Evolutionary conservation across 1,139 yeast species (phyloP), one percentile per base, ranked within the genome.

Genomic region (Candida dubliniensis): DNA sequence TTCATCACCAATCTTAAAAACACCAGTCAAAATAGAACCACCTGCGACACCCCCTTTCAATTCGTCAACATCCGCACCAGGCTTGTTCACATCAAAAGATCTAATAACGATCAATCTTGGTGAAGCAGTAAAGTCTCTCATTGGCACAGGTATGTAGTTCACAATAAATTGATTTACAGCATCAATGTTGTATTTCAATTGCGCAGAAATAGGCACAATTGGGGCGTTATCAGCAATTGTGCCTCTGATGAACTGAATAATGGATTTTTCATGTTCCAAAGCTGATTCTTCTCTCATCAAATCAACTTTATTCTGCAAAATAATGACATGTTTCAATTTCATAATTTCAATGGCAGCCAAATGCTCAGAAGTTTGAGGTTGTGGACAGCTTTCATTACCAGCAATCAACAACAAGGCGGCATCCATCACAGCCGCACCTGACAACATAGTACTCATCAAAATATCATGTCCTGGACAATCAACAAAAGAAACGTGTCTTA

Each of bases 381-480:
- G 99, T 51, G 99, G 99, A 76, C 99, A 95, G 47, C 96, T 83
- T 78, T 95, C 99, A 67, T 95, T 95, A 69, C 98, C 99, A 34
- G 99, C 99, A 66, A 95, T 85, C 56, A 95, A 79, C 61, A 95
- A 76, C 51, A 95, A 76, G 11, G 99, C 99, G 47, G 99, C 99
- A 70, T 95, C 99, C 99, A 95, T 95, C 56, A 95, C 99, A 12
- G 99, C 99, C 34, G 99, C 99, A 66, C 99, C 99, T 41, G 98
- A 91, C 81, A 95, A 84, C 99, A 95, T 95, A 57, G 99, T 95
- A 79, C 98, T 90, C 99, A 95, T 95, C 67, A 95, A 84, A 76
- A 95, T 93, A 78, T 95, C 99, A 87, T 95, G 99, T 67, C 99
- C 99, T 48, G 99, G 99, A 76, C 99, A 95, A 77, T 95, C 99